Base-by-base conservation (phyloP, 495 filamentous ascomycete species). In the Lasiosphaeris hirsuta region DNA sequence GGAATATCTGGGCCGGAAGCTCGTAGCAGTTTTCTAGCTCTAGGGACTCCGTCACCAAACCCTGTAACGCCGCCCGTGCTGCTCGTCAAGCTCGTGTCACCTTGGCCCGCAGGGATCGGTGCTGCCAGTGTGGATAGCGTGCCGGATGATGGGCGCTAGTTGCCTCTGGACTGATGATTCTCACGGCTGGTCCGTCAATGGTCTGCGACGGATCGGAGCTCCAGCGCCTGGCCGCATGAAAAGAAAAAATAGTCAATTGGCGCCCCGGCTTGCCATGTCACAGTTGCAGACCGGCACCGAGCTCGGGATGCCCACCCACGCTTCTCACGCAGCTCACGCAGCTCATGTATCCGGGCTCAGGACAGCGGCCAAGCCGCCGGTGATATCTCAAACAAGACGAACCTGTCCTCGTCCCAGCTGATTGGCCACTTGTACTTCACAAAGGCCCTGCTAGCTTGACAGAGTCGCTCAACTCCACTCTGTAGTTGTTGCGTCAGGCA, bases 401-500 rank as follows among this genome's bases (percentile, higher is more conserved):
- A n/a, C 34, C 40, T 23, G 19, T 36, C 35, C 41, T 17, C 41
- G 42, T 41, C 40, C n/a, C 40, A 8, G 23, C 37, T 57, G 55
- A 57, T 57, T 57, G 55, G 55, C 46, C 5, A 17, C 11, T 23
- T 30, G 11, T 6, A 33, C 13, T 37, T 41, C 19, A 36, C 52
- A 36, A 19, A 17, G 11, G 52, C 52, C 18, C 8, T 38, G 39
- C 41, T 53, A 53, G 38, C 37, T 42, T 37, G 37, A 53, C 36
- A 52, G 40, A 19, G 18, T 19, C 43, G 38, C 46, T 41, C 53
- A 36, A 51, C 17, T 36, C 39, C 36, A 57, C 55, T 30, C 14
- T 44, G 45, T 38, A 50, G 50, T 51, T 15, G 34, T 38, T 46
- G 52, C 11, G 40, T 55, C 52, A 55, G 43, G 44, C 57, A 41